Evolutionary conservation across 108 stramenopile genomes (phyloP), one percentile per base, ranked within the genome.

Genomic region (Cyclostephanos invisitatus): DNA sequence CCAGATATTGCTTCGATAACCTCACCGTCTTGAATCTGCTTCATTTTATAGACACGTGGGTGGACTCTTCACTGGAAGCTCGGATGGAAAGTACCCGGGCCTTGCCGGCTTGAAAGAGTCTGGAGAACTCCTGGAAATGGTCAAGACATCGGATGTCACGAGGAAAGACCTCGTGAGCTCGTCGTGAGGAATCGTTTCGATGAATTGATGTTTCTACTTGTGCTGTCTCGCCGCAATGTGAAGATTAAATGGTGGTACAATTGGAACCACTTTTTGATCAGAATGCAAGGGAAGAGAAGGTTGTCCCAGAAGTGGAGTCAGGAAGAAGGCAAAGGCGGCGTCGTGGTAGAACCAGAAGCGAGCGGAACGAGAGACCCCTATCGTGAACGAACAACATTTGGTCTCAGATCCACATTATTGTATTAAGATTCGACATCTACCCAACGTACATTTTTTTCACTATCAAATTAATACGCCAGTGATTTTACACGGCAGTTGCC

Each of bases 41-140:
- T 20, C 3, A 24, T 20, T 7, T 53, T 21, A n/a, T 20, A 53
- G 51, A 53, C 68, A 68, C 42, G 69, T 81, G 3, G 80, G 80
- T 20, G 80, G 80, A 56, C 53, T n/a, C n/a, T n/a, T n/a, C n/a
- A n/a, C n/a, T n/a, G n/a, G n/a, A n/a, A n/a, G 64, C 37, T 46
- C 64, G 24, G 76, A 77, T 49, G 71, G 72, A n/a, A 73, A 66
- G 47, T 77, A 56, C 66, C 76, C 71, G 15, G 76, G 76, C 11
- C 46, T 77, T 44, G 76, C 76, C 14, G 64, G 63, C 12, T 50
- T 77, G 37, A 77, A 77, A 36, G 76, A 77, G 62, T 44, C 70
- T n/a, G 76, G 76, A n/a, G 65, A 67, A 37, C 60, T 77, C 17
- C 37, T 15, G 15, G 27, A 24, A 5, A 38, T 77, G 64, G 42